A percentile compares a stretch with the other conserved stretches of the same genome.
Evolutionary conservation across 345 rosid species (phyloP).

Genomic region (Pistacia vera): DNA sequence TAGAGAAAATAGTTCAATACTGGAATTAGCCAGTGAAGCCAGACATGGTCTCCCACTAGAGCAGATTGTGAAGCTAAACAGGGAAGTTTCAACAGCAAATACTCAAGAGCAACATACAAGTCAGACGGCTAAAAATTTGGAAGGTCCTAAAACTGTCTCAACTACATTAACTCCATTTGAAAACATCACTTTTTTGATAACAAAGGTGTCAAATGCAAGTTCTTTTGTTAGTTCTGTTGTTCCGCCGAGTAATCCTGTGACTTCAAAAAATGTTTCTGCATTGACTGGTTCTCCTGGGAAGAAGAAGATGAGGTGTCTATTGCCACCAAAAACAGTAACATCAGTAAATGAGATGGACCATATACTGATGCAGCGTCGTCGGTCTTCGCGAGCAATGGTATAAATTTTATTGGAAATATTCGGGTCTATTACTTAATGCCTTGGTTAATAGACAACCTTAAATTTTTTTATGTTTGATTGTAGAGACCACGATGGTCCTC

Average conservation of each 20-base stretch:
- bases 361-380: slow-evolving; percentile 47
- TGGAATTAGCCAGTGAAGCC: slow-evolving; percentile 31
- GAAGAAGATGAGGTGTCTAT: slow-evolving; percentile 58
- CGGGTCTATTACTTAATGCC: slow-evolving; percentile 8
- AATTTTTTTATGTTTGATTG: slow-evolving; percentile 23
- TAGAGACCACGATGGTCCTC: slow-evolving; percentile 90
- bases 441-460: slow-evolving; percentile 9
- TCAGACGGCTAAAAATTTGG: slow-evolving; percentile 17
- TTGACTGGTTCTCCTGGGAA: slow-evolving; percentile 27
- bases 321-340: slow-evolving; percentile 84
- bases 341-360: slow-evolving; percentile 67
- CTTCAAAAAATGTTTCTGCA: slow-evolving; percentile 32
- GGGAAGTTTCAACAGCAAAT: slow-evolving; percentile 14
- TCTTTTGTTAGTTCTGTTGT: slow-evolving; percentile 24
- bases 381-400: slow-evolving; percentile 81
- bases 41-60: slow-evolving; percentile 20
- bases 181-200: slow-evolving; percentile 19
- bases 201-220: slow-evolving; percentile 28
- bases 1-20: slow-evolving; percentile 33
- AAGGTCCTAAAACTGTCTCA: slow-evolving; percentile 14
- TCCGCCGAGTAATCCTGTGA: slow-evolving; percentile 8
- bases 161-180: slow-evolving; percentile 11
- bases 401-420: background rate
- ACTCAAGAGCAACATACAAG: slow-evolving; percentile 18
- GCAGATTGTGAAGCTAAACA: slow-evolving; percentile 29